phyloP scores from a whole-genome alignment of 1,284 basidiomycete species.

The Ganoderma leucocontextum region DNA sequence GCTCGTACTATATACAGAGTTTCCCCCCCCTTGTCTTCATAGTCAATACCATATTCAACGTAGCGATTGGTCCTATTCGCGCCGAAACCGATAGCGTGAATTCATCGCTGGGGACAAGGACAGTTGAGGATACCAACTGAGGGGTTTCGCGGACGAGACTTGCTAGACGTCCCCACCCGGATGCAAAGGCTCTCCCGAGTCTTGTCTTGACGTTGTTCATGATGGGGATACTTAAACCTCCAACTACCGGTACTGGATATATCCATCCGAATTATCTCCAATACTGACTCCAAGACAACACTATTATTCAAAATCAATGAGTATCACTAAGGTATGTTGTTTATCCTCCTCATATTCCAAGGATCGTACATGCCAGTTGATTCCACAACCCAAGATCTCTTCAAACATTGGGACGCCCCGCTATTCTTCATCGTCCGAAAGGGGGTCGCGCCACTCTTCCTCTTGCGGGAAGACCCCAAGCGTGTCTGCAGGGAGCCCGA shows the following conservation, averaged over 20 bases:
- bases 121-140: too few species aligned
- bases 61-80: neutral
- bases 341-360: neutral
- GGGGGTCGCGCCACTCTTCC: constrained; percentile 17
- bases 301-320: neutral
- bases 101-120: too few species aligned
- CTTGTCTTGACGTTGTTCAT: too few species aligned
- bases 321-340: neutral
- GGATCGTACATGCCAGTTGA: constrained; percentile 2
- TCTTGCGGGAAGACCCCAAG: constrained; percentile 13
- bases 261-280: neutral
- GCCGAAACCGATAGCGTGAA: neutral
- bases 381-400: neutral
- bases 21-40: neutral
- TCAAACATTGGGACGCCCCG: neutral
- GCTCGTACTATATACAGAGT: constrained; percentile 9
- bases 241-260: too few species aligned
- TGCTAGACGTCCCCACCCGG: too few species aligned
- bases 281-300: neutral
- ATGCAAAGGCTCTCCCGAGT: too few species aligned
- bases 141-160: too few species aligned
- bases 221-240: too few species aligned
- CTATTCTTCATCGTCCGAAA: constrained; percentile 28
- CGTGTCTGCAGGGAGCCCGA: constrained; percentile 25
- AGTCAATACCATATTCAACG: constrained; percentile 1